Evolutionary conservation across 495 filamentous ascomycete genomes (phyloP), one percentile per base, ranked within the genome.

Genomic region (Annulohypoxylon nitens): DNA sequence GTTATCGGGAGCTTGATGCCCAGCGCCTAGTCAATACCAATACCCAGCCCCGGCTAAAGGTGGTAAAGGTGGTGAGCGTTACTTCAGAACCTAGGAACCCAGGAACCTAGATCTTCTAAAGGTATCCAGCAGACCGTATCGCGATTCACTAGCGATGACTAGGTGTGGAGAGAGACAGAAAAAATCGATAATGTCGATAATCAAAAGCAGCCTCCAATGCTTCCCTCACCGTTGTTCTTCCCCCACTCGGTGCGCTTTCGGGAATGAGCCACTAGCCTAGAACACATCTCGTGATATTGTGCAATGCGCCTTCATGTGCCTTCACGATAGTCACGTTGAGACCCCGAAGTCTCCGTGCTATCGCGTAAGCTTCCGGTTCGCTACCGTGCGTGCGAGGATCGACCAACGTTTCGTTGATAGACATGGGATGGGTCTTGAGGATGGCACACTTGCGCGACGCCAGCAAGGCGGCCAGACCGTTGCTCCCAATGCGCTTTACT

Each of bases 291-390:
- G 72, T 75, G 72, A 75, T 75, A 75, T 75, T 75, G 72, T 75
- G 67, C 67, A 70, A 75, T 67, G 41, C 53, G 67, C 54, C 47
- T 60, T 57, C 45, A 75, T 67, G 50, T 60, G 63, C 47, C 54
- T 60, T 57, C 45, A 33, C 34, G 50, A 59, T 59, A 60, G 43
- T 75, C 67, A 75, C 63, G 67, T 41, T 75, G 72, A 62, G 67
- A 50, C 37, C 30, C 67, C 72, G 57, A 66, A 60, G 51, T 23
- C 59, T 64, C 67, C 63, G 67, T 75, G 72, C 20, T 54, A 50
- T 25, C 72, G 72, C 72, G 72, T 53, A 75, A 75, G 72, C 72
- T 70, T 75, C 72, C 72, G 72, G 72, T 75, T 75, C 72, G 72
- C 67, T 75, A 66, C 51, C 51, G 66, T 70, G 16, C 45, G 63